Evolutionary conservation across 1,284 basidiomycete species (phyloP).

Genomic region (Blastosporella zonata): DNA sequence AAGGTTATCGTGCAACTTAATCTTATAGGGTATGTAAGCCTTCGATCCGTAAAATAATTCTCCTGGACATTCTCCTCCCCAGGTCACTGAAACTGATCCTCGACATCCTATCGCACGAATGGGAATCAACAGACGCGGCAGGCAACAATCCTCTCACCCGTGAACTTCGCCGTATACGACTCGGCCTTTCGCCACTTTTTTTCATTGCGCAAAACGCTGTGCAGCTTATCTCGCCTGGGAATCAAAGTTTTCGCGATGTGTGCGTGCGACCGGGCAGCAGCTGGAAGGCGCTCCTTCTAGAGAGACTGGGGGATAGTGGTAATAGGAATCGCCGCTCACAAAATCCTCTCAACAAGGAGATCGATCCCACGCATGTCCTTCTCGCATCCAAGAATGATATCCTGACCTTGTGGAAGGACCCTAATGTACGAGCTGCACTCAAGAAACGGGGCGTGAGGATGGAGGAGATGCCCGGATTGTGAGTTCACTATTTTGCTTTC

Average conservation of each 20-base stretch:
- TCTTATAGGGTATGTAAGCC: constrained; percentile 49
- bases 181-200: constrained; percentile 59
- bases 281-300: constrained; percentile 42
- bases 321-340: constrained; percentile 29
- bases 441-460: constrained; percentile 44
- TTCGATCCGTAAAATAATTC: neutral
- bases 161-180: constrained; percentile 42
- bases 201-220: constrained; percentile 53
- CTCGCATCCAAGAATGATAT: constrained; percentile 61
- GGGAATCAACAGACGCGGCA: constrained; percentile 31
- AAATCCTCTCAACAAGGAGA: constrained; percentile 22
- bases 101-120: constrained; percentile 46
- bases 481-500: constrained; percentile 22
- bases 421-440: constrained; percentile 49
- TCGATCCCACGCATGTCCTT: constrained; percentile 48
- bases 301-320: neutral
- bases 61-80: neutral
- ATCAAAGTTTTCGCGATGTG: constrained; percentile 37
- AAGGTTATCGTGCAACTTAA: constrained; percentile 66
- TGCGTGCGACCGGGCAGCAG: constrained; percentile 55
- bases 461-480: constrained; percentile 66
- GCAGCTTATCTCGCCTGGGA: constrained; percentile 38
- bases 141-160: constrained; percentile 26
- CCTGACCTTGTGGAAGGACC: constrained; percentile 57
- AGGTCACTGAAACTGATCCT: constrained; percentile 56